These are phyloP conservation scores for Penicillium sp. DNA, from an alignment of 2,329 filamentous ascomycete species.

Conservation along the genomic window DNA sequence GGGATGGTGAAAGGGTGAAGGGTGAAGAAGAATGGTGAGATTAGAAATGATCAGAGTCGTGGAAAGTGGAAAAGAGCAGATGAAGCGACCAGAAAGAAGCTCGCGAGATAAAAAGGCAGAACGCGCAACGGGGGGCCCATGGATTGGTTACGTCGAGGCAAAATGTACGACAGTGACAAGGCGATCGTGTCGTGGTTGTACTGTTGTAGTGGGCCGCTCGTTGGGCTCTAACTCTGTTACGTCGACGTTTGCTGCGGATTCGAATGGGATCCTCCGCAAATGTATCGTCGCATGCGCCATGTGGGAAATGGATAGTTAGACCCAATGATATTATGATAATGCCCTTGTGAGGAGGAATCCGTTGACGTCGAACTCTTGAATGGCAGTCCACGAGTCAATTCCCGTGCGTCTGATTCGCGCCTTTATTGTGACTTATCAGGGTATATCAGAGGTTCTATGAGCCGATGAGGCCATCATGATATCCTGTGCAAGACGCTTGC, in stretches of 20 bases:
- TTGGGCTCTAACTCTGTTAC: slow-evolving; percentile 6
- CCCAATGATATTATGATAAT: neutral
- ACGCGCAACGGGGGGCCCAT: slow-evolving; percentile 10
- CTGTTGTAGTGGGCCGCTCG: slow-evolving; percentile 9
- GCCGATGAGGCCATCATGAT: neutral
- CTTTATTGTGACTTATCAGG: neutral
- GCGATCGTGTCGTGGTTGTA: slow-evolving; percentile 16
- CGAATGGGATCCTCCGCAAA: slow-evolving; percentile 9
- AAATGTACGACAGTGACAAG: slow-evolving; percentile 29
- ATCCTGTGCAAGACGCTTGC: neutral
- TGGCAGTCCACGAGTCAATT: neutral
- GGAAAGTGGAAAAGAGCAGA: neutral
- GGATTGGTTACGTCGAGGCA: slow-evolving; percentile 32
- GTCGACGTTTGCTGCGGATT: slow-evolving; percentile 12
- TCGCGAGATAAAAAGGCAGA: slow-evolving; percentile 9
- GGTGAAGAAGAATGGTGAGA: neutral
- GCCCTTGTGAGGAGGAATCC: neutral
- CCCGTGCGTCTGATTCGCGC: neutral
- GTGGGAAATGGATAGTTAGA: neutral
- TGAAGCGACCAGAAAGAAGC: neutral
- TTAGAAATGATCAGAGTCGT: neutral
- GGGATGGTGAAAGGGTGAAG: neutral
- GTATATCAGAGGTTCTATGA: neutral
- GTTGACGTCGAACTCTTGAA: neutral
- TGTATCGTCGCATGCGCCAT: slow-evolving; percentile 22